phyloP scores from a whole-genome alignment of 2,329 filamentous ascomycete genomes.

The Hypoxylon sp. region DNA sequence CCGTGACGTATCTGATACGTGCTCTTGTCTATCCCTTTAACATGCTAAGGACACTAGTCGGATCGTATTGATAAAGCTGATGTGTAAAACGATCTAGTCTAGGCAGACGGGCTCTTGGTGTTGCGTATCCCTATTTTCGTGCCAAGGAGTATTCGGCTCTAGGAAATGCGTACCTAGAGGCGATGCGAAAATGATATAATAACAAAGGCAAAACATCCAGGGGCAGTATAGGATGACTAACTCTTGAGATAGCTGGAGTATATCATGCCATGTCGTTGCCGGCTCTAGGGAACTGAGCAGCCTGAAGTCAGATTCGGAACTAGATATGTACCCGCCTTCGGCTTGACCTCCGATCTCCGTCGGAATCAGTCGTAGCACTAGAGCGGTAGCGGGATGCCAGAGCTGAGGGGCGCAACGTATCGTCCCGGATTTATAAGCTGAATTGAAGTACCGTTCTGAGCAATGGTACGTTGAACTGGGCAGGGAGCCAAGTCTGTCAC shows the following conservation, averaged over 20 bases:
- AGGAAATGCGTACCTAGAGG: not conserved
- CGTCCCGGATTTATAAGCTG: not conserved
- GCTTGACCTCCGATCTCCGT: slow-evolving; percentile 19
- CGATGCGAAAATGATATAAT: not conserved
- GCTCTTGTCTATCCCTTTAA: not conserved
- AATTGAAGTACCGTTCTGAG: not conserved
- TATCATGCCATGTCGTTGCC: slow-evolving; percentile 3
- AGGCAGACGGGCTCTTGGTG: not conserved
- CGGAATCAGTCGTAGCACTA: slow-evolving; percentile 18
- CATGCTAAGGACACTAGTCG: slow-evolving; percentile 5
- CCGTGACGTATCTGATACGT: slow-evolving; percentile 31
- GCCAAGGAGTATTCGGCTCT: not conserved
- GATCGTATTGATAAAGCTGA: slow-evolving; percentile 15
- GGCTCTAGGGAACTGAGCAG: not conserved
- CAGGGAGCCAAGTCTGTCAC: not conserved
- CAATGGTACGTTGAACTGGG: not conserved
- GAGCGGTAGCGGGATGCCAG: not conserved
- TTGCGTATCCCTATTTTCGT: not conserved
- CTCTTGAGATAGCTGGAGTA: not conserved
- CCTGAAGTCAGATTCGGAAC: slow-evolving; percentile 8
- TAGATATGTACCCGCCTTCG: slow-evolving; percentile 22
- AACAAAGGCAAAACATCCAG: not conserved
- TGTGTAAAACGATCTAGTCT: slow-evolving; percentile 31
- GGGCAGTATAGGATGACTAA: not conserved
- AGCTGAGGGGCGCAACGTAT: not conserved